These are phyloP conservation scores for Xylariaceae sp. DNA, from an alignment of 2,329 filamentous ascomycete species.

Conservation along the genomic window DNA sequence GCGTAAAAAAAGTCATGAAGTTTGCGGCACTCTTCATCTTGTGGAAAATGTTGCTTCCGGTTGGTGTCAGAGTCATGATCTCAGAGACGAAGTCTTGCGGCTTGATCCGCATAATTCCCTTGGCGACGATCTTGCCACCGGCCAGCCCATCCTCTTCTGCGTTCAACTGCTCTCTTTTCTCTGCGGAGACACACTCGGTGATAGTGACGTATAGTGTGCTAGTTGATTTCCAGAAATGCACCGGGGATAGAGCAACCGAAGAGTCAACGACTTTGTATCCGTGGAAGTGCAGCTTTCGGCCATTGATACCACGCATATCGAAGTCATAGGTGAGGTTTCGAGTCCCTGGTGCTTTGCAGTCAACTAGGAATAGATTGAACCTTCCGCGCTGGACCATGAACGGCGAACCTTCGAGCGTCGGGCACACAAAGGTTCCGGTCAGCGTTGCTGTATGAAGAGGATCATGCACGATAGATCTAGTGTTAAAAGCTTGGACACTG, in stretches of 20 bases:
- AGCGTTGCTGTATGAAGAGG: slow-evolving; percentile 51
- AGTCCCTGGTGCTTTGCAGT: slow-evolving; percentile 54
- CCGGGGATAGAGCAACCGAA: slow-evolving; percentile 53
- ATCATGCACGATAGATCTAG: slow-evolving; percentile 44
- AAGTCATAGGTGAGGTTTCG: slow-evolving; percentile 61
- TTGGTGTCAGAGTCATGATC: slow-evolving; percentile 51
- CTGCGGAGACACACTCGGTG: slow-evolving; percentile 36
- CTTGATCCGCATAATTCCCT: slow-evolving; percentile 58
- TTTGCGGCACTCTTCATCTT: slow-evolving; percentile 45
- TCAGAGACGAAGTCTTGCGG: slow-evolving; percentile 54
- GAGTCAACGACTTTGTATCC: slow-evolving; percentile 63
- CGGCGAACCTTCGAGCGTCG: slow-evolving; percentile 53
- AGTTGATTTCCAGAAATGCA: slow-evolving; percentile 60
- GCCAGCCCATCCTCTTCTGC: slow-evolving; percentile 40
- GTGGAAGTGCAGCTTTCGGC: slow-evolving; percentile 54
- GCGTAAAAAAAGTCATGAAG: slow-evolving; percentile 56
- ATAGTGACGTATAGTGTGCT: slow-evolving; percentile 62
- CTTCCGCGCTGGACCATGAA: slow-evolving; percentile 59
- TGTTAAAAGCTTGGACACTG: slow-evolving; percentile 56
- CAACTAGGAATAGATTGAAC: slow-evolving; percentile 55
- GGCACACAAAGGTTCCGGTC: slow-evolving; percentile 59
- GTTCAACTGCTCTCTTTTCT: slow-evolving; percentile 26
- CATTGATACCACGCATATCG: slow-evolving; percentile 54
- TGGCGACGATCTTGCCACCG: slow-evolving; percentile 47
- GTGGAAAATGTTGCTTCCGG: slow-evolving; percentile 44